Evolutionary conservation across 495 filamentous ascomycete species (phyloP).

Genomic region (Aspergillus haitiensis): DNA sequence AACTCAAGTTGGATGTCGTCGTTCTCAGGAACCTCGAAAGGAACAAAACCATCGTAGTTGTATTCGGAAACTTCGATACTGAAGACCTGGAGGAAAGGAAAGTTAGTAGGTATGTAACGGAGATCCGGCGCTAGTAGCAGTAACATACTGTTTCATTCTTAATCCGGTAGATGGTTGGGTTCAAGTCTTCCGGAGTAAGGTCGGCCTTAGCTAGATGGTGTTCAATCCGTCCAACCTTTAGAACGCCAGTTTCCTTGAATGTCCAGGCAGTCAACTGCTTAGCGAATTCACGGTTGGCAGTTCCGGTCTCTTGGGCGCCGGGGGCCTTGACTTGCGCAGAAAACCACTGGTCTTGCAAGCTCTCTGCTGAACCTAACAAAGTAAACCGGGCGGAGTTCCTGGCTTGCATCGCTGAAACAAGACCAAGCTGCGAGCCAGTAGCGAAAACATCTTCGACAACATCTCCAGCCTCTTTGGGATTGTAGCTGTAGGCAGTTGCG

Average conservation of each 20-base stretch:
- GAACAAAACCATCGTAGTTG: slow-evolving; percentile 62
- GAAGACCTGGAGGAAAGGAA: slow-evolving; percentile 62
- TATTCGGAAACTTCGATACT: slow-evolving; percentile 88
- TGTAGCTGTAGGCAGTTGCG: slow-evolving; percentile 86
- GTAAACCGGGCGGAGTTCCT: slow-evolving; percentile 91
- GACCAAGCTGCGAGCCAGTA: slow-evolving; percentile 74
- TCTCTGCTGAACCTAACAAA: slow-evolving; percentile 80
- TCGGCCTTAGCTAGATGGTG: slow-evolving; percentile 65
- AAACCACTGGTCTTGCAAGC: slow-evolving; percentile 89
- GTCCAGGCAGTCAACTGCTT: slow-evolving; percentile 83
- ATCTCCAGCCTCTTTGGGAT: slow-evolving; percentile 82
- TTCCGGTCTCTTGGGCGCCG: slow-evolving; percentile 56
- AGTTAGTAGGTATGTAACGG: not conserved
- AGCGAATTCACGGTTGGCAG: slow-evolving; percentile 82
- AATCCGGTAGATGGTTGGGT: slow-evolving; percentile 90
- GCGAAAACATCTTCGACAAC: slow-evolving; percentile 78
- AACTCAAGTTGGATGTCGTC: slow-evolving; percentile 92
- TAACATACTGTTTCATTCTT: slow-evolving; percentile 92
- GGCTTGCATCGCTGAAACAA: slow-evolving; percentile 83
- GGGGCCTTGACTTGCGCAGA: slow-evolving; percentile 70
- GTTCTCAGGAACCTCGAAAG: slow-evolving; percentile 65
- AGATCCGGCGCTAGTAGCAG: not conserved
- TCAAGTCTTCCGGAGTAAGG: slow-evolving; percentile 50
- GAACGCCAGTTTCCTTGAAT: slow-evolving; percentile 88
- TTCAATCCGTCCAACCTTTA: slow-evolving; percentile 79